Conservation (phyloP, 345 rosid genomes). For the Linum tenue region DNA sequence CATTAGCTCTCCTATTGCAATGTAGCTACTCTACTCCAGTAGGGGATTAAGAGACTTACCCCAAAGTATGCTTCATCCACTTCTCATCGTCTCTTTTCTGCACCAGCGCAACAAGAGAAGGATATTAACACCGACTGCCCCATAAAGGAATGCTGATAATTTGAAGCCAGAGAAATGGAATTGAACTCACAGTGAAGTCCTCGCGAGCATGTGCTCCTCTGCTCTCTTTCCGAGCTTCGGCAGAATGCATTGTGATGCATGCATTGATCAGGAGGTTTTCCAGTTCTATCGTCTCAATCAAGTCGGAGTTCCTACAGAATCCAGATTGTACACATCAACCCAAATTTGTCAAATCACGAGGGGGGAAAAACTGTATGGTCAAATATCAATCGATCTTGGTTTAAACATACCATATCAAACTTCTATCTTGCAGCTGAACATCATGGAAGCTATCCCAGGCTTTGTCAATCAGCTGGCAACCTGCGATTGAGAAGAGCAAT, state of each 20-base stretch:
- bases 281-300: constrained; percentile 85
- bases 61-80: constrained; percentile 96
- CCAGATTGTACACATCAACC: no score
- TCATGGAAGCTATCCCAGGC: constrained; percentile 83
- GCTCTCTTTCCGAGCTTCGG: constrained; percentile 98
- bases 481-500: constrained; percentile 26
- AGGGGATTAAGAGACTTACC: constrained; percentile 38
- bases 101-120: constrained; percentile 11
- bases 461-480: constrained; percentile 80
- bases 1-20: not conserved
- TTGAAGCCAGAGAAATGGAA: not conserved
- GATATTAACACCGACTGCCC: not conserved
- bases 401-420: constrained; percentile 66
- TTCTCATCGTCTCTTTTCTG: constrained; percentile 95
- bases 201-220: constrained; percentile 99
- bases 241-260: constrained; percentile 94
- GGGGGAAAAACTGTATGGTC: not conserved
- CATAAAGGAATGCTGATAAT: not conserved
- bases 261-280: constrained; percentile 98
- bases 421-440: constrained; percentile 71
- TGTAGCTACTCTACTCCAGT: not conserved
- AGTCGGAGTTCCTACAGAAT: constrained; percentile 74
- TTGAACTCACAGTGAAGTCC: constrained; percentile 71
- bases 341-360: no score
- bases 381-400: not conserved